Evolutionary conservation across 2,329 filamentous ascomycete genomes (phyloP), one percentile per base, ranked within the genome.

Genomic region (Scytalidium lignicola): DNA sequence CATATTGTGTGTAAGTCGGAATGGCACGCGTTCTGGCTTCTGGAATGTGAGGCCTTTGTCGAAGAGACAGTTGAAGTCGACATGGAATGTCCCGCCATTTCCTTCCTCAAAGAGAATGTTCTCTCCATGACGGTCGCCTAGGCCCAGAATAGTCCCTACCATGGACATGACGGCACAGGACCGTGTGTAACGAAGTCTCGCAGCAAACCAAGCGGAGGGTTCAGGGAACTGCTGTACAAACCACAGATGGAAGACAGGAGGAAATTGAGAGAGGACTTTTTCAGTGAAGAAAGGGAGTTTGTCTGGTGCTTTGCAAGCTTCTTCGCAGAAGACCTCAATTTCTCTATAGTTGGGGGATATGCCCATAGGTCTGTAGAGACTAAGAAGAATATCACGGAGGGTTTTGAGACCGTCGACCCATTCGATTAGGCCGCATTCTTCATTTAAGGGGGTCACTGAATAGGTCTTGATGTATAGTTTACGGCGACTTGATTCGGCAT

Each of bases 141-240:
- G 76, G 0, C 87, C 93, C 3, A 99, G 79, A 44, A 97, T 91
- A 49, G 95, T 95, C 44, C 93, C 93, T 3, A 96, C 90, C 81
- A 99, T 99, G n/a, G 90, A 96, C 91, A 99, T 99, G 57, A 99
- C 93, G 10, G 95, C 93, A 61, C 88, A 92, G 1, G 93, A 95
- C 3, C 93, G 83, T 2, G 93, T 95, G 69, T 97, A 99, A 43
- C 85, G 82, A 41, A 97, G 76, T 7, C 93, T 82, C 9, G 92
- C 91, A 2, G 83, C 80, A 67, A 99, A 95, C 93, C 93, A 99
- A 1, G 85, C 78, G 12, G 89, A 88, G 3, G 95, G 91, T 62
- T 95, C 90, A 0, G 93, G 90, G 64, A 96, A 99, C 59, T 90
- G 90, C 58, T 95, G 88, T 18, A 93, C 82, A 67, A 99, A 99